phyloP scores from a whole-genome alignment of 352 stramenopile genomes.

The Poterioochromonas sp. region DNA sequence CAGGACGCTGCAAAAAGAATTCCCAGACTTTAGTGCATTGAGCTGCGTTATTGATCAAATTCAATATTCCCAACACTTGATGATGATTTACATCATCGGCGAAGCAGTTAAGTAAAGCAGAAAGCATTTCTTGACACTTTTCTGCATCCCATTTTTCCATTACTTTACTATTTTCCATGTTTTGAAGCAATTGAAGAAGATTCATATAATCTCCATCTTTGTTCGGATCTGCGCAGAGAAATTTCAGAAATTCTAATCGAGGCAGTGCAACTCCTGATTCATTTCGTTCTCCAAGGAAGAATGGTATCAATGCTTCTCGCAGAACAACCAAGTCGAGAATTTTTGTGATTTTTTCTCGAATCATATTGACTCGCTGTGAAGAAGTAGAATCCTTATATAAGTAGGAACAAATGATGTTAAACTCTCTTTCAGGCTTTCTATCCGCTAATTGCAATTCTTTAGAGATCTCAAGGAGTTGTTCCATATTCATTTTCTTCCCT shows the following conservation, averaged over 20 bases:
- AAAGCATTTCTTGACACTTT: not conserved
- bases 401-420: not conserved
- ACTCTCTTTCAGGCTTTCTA: not conserved
- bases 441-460: not conserved
- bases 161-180: not conserved
- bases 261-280: not conserved
- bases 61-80: not conserved
- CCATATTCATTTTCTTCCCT: not conserved
- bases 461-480: not conserved
- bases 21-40: constrained; percentile 12
- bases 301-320: not conserved
- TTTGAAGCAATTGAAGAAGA: not conserved
- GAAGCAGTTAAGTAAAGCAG: not conserved
- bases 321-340: not conserved
- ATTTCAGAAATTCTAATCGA: not conserved
- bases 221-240: not conserved
- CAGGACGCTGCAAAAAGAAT: not conserved
- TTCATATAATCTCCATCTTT: not conserved
- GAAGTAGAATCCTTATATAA: not conserved
- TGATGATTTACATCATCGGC: not conserved
- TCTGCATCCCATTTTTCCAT: not conserved
- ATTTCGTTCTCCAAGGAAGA: not conserved
- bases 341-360: not conserved
- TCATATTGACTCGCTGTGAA: not conserved
- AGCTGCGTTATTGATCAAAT: not conserved